Conservation (phyloP, 495 filamentous ascomycete genomes). For the Penicillium pancosmium region DNA sequence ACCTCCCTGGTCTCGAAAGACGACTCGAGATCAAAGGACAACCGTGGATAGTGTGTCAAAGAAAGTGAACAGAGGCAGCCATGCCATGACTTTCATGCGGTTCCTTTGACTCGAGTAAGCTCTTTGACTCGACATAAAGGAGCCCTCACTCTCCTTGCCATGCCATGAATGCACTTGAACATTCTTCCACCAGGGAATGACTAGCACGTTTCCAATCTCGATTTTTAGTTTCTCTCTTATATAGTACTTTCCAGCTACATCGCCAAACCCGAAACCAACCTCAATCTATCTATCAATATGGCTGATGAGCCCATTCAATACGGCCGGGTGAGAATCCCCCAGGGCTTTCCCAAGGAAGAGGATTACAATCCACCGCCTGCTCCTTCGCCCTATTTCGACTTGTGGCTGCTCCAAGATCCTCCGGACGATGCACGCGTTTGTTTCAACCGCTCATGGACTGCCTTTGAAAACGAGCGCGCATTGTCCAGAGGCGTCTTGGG, state of each 20-base stretch:
- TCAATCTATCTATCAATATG: background rate
- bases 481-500: background rate
- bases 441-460: background rate
- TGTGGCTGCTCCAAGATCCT: slow-evolving; percentile 29
- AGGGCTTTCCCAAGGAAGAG: background rate
- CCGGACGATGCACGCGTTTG: slow-evolving; percentile 9
- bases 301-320: background rate
- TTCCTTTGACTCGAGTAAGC: background rate
- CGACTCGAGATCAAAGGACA: background rate
- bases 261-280: no score
- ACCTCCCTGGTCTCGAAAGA: background rate
- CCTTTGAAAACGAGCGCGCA: background rate
- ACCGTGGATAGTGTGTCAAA: background rate
- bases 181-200: no score
- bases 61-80: background rate
- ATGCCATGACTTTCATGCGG: background rate
- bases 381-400: slow-evolving; percentile 5
- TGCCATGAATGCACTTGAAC: no score
- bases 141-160: background rate
- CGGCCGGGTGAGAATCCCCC: background rate
- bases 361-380: slow-evolving; percentile 9
- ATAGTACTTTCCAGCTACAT: no score
- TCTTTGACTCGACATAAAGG: background rate
- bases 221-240: no score
- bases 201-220: no score